Evolutionary conservation across 345 rosid species (phyloP).

Genomic region (sweet orange (Citrus sinensis)): DNA sequence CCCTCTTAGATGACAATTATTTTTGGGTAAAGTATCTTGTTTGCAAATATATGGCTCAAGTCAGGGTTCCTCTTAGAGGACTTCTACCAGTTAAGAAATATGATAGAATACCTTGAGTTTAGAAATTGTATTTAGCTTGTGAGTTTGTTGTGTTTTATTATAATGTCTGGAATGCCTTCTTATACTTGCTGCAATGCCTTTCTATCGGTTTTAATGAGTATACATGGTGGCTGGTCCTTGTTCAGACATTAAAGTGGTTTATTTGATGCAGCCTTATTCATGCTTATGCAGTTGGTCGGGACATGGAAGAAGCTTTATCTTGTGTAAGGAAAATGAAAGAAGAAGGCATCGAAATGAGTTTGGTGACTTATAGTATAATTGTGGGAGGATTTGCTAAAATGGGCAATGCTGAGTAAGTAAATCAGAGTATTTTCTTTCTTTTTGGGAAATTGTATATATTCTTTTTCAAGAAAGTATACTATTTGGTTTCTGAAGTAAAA

Average conservation of each 20-base stretch:
- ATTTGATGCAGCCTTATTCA: constrained; percentile 95
- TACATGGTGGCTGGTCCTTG: constrained; percentile 1
- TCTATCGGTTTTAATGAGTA: constrained; percentile 4
- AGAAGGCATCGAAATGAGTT: constrained; percentile 80
- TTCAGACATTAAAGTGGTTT: constrained; percentile 36
- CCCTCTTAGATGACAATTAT: not conserved
- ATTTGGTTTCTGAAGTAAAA: not conserved
- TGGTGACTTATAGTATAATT: constrained; percentile 82
- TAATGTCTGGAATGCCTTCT: not conserved
- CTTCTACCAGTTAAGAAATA: not conserved
- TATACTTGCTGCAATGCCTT: not conserved
- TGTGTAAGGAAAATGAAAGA: constrained; percentile 96
- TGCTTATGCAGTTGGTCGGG: constrained; percentile 97
- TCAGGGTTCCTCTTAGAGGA: not conserved
- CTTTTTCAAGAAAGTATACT: not conserved
- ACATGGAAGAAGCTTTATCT: constrained; percentile 94
- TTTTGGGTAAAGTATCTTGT: not conserved
- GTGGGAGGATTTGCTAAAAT: constrained; percentile 87
- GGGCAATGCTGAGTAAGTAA: constrained; percentile 77
- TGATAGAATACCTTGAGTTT: not conserved
- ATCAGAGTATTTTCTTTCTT: not conserved
- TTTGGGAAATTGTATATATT: not conserved
- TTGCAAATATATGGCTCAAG: not conserved
- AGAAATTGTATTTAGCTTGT: not conserved
- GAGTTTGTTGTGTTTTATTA: not conserved